phyloP scores from a whole-genome alignment of 371 early-diverging fungal genomes.

The Funneliformis caledonium region DNA sequence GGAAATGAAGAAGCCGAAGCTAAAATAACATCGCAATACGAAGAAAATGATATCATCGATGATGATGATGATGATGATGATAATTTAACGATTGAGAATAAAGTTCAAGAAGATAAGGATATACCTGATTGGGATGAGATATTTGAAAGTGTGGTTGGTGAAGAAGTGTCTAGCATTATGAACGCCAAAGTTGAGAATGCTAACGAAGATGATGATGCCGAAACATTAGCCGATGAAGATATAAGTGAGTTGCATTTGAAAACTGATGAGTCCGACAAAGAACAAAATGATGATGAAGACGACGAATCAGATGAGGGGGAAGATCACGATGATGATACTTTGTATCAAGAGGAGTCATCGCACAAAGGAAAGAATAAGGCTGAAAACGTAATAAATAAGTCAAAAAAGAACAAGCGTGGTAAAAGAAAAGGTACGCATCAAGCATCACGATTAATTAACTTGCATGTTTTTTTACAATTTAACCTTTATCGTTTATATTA shows the following conservation, averaged over 20 bases:
- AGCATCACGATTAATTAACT: no score
- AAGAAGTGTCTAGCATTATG: constrained; percentile 62
- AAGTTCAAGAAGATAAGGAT: constrained; percentile 33
- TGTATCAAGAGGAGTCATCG: background rate
- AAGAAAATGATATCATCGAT: constrained; percentile 25
- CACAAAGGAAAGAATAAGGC: background rate
- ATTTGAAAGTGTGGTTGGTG: constrained; percentile 80
- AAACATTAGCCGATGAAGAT: no score
- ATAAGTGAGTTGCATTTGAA: no score
- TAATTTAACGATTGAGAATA: background rate
- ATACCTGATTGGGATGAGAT: constrained; percentile 84
- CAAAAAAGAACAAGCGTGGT: background rate
- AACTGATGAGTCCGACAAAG: no score
- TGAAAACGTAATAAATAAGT: background rate
- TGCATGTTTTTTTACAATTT: background rate
- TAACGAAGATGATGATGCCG: no score
- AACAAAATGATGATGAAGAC: constrained; percentile 47
- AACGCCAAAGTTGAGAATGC: constrained; percentile 3
- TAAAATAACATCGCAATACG: constrained; percentile 10
- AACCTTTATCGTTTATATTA: background rate
- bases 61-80: constrained; percentile 10
- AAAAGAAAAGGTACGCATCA: constrained; percentile 13
- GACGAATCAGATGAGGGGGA: constrained; percentile 52
- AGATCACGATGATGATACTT: constrained; percentile 42
- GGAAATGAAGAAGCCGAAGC: background rate